Evolutionary conservation across 768 basidiomycete genomes (phyloP).

Genomic region (Porphyrellus cyaneotinctus): DNA sequence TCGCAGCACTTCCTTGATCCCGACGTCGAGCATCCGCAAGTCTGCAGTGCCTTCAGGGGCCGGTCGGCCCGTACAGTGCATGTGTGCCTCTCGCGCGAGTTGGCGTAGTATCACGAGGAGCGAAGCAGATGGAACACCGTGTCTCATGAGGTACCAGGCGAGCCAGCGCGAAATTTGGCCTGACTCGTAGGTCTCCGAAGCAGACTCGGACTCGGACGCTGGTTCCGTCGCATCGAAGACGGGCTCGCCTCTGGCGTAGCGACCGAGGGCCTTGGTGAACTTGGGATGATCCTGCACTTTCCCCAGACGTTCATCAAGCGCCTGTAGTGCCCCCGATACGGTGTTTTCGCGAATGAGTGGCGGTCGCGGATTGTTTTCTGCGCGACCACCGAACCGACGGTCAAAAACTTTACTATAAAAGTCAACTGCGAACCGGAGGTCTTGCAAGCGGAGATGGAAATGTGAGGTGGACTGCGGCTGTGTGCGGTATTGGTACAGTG

Average conservation of each 20-base stretch:
- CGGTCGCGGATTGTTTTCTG: constrained; percentile 60
- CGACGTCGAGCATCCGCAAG: constrained; percentile 37
- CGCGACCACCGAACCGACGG: constrained; percentile 66
- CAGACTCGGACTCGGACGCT: constrained; percentile 2
- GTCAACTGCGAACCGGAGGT: constrained; percentile 68
- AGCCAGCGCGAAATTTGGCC: constrained; percentile 38
- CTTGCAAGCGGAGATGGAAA: constrained; percentile 67
- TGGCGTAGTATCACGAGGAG: constrained; percentile 58
- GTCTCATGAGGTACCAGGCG: constrained; percentile 68
- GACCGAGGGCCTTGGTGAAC: constrained; percentile 36
- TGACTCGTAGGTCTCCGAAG: constrained; percentile 6
- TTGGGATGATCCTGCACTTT: constrained; percentile 26
- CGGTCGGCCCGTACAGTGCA: constrained; percentile 46
- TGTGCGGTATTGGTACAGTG: constrained; percentile 62
- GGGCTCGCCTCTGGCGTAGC: constrained; percentile 56
- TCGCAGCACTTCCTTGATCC: constrained; percentile 84
- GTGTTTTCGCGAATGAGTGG: constrained; percentile 72
- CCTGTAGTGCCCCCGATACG: constrained; percentile 59
- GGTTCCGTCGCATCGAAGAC: constrained; percentile 22
- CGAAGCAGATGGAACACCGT: constrained; percentile 67
- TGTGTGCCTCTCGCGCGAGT: constrained; percentile 60
- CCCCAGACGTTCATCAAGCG: constrained; percentile 56
- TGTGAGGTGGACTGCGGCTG: constrained; percentile 55
- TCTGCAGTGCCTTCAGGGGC: constrained; percentile 51
- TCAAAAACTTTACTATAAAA: constrained; percentile 77